These are phyloP conservation scores for Hypoxylon sp. DNA, from an alignment of 2,329 filamentous ascomycete genomes.

Conservation along the genomic window DNA sequence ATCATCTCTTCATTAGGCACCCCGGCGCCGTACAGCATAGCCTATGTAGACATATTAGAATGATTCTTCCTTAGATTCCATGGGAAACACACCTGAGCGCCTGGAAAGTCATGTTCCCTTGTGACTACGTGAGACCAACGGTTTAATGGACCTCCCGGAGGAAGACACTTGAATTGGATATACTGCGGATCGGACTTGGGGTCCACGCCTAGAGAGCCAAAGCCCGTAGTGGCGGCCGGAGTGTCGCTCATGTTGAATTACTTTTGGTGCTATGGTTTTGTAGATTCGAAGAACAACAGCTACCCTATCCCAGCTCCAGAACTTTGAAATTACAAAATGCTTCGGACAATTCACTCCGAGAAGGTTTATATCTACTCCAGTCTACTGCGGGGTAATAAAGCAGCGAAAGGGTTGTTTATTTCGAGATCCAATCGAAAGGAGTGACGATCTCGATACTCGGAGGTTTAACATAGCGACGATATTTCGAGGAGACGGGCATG, in stretches of 20 bases:
- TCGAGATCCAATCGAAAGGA: slow-evolving; percentile 21
- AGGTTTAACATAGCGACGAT: slow-evolving; percentile 37
- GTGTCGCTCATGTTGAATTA: slow-evolving; percentile 45
- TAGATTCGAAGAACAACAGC: neutral
- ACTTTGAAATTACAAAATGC: neutral
- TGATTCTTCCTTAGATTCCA: neutral
- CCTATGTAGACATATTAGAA: slow-evolving; percentile 64
- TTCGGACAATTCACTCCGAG: slow-evolving; percentile 2
- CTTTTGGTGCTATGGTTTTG: neutral
- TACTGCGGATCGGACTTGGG: slow-evolving; percentile 68
- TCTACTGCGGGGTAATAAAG: slow-evolving; percentile 41
- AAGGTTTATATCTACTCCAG: neutral
- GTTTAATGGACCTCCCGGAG: slow-evolving; percentile 76
- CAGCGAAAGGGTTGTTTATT: slow-evolving; percentile 12
- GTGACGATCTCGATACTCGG: slow-evolving; percentile 34
- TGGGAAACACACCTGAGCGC: slow-evolving; percentile 76
- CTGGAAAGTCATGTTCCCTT: slow-evolving; percentile 89
- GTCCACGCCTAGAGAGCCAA: slow-evolving; percentile 51
- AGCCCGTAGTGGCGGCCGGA: slow-evolving; percentile 39
- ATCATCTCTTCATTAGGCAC: slow-evolving; percentile 87
- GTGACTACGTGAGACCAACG: slow-evolving; percentile 89
- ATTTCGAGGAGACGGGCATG: slow-evolving; percentile 29
- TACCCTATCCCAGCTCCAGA: neutral
- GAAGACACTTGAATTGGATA: slow-evolving; percentile 67
- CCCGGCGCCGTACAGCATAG: slow-evolving; percentile 95